phyloP scores from a whole-genome alignment of 495 filamentous ascomycete species.

The Copromyces sp. region DNA sequence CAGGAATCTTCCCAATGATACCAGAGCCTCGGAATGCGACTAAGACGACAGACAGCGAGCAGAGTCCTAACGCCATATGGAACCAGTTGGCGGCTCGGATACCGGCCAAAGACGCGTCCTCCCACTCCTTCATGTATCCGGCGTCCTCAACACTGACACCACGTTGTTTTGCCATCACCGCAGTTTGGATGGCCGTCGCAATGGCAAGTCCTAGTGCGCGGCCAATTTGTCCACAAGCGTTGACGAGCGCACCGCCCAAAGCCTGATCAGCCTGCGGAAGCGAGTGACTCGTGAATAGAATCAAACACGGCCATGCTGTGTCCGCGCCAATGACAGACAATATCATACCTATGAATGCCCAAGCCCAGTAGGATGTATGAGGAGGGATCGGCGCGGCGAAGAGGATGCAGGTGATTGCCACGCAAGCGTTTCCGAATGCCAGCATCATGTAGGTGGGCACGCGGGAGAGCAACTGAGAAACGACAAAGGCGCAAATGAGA shows the following conservation, averaged over 20 bases:
- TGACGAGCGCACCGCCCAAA: constrained; percentile 50
- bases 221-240: constrained; percentile 48
- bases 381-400: constrained; percentile 47
- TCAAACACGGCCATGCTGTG: constrained; percentile 46
- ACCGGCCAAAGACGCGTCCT: constrained; percentile 36
- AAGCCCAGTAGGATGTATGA: constrained; percentile 48
- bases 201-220: constrained; percentile 48
- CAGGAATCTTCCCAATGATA: constrained; percentile 29
- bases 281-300: constrained; percentile 47
- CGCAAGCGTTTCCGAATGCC: constrained; percentile 38
- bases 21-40: constrained; percentile 34
- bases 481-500: constrained; percentile 36
- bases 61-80: constrained; percentile 33
- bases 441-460: constrained; percentile 44
- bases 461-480: constrained; percentile 44
- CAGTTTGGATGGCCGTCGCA: constrained; percentile 46
- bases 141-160: constrained; percentile 29
- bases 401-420: constrained; percentile 40
- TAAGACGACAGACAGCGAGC: constrained; percentile 27
- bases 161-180: constrained; percentile 36
- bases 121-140: constrained; percentile 26
- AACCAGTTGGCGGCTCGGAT: constrained; percentile 47
- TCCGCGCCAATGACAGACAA: constrained; percentile 51
- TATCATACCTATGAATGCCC: constrained; percentile 46
- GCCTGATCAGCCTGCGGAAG: constrained; percentile 52